Base-by-base conservation (phyloP, 371 early-diverging fungal species). In the Mortierella polycephala region DNA sequence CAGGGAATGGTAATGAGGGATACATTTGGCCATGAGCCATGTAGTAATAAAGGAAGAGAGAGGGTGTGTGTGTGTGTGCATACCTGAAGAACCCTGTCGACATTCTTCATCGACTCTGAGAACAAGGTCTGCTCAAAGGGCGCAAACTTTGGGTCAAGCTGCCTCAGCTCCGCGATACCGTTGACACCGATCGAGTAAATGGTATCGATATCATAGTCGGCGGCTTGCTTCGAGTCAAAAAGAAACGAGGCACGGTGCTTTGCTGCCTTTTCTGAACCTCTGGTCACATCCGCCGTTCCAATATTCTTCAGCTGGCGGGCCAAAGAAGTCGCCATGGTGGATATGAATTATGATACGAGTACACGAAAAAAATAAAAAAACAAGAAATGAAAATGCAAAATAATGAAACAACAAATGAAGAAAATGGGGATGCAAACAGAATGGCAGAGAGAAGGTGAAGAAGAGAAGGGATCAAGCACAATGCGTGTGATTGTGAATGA, bases 161-260 rank as follows among this genome's bases (percentile, higher is more conserved):
- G 87, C 7, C 82, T 81, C 58, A 98, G 89, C 63, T 94, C 93
- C 56, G 87, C 82, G 44, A 96, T 89, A 41, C 96, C 97, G 72
- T 91, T 90, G 64, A 85, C 82, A 8, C 94, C 97, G 65, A 97
- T 88, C 37, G 92, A 90, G 71, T 90, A 94, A 64, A 97, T 90
- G 44, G 95, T 92, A 61, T 96, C 96, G 55, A 88, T 84, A 84
- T 96, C 96, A 66, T 94, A 86, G 69, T 96, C 96, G 11, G 95
- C 95, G 9, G 97, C 97, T 81, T 94, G 90, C 74, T 88, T 88
- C 8, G 90, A 85, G 57, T 88, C 89, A 57, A 96, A 97, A 39
- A 97, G 83, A 56, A 95, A 91, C 18, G 96, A 96, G 11, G 94
- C 89, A 40, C 86, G 86, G 61, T 85, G 83, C 68, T 84, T 87